phyloP scores from a whole-genome alignment of 768 basidiomycete genomes.

The Suillus fuscotomentosus region DNA sequence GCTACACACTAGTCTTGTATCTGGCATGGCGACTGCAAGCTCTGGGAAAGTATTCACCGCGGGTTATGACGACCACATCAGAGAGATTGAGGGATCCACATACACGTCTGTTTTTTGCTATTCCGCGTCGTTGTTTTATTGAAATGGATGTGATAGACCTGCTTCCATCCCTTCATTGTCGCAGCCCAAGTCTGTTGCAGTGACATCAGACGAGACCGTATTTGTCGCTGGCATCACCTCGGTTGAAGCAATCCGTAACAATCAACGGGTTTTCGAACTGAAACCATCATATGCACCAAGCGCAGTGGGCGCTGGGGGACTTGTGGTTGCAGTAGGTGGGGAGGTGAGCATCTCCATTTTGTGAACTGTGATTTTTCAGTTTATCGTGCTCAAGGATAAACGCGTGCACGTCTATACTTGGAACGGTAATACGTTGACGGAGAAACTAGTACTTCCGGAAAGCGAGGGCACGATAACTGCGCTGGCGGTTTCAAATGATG shows the following conservation, averaged over 20 bases:
- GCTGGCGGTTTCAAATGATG: constrained; percentile 80
- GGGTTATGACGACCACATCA: constrained; percentile 79
- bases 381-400: constrained; percentile 50
- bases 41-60: constrained; percentile 60
- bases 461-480: constrained; percentile 72
- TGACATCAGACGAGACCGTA: constrained; percentile 56
- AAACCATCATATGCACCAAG: constrained; percentile 52
- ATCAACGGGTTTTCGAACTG: constrained; percentile 64
- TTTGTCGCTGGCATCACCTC: constrained; percentile 49
- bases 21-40: constrained; percentile 50
- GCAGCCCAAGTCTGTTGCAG: constrained; percentile 69
- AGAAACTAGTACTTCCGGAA: constrained; percentile 56
- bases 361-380: constrained; percentile 5
- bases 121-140: neutral
- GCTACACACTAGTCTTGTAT: constrained; percentile 70
- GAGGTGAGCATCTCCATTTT: constrained; percentile 48
- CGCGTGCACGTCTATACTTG: constrained; percentile 75
- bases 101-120: constrained; percentile 47
- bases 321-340: constrained; percentile 67
- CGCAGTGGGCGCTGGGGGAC: constrained; percentile 51
- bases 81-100: constrained; percentile 56
- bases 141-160: constrained; percentile 35
- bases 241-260: constrained; percentile 67
- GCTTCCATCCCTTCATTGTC: constrained; percentile 51
- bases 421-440: constrained; percentile 62